Conservation (phyloP, 768 basidiomycete species). For the Pluteus cervinus region DNA sequence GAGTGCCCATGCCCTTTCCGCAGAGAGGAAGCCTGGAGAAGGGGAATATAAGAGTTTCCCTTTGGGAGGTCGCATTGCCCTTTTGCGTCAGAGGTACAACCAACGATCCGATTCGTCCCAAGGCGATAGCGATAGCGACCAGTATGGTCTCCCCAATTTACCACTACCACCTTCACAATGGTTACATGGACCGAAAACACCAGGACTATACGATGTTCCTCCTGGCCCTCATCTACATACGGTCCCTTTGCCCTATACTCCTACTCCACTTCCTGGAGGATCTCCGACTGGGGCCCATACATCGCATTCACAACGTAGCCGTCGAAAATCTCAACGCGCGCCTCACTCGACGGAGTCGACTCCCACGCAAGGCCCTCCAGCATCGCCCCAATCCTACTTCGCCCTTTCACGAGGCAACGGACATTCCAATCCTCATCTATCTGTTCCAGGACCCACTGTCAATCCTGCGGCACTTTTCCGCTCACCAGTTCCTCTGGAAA, state of each 20-base stretch:
- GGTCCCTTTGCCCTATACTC: slow-evolving; percentile 45
- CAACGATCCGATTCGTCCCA: too few relatives aligned
- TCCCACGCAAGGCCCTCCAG: too few relatives aligned
- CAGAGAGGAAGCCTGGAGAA: slow-evolving; percentile 33
- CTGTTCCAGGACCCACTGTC: too few relatives aligned
- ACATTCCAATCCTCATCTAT: too few relatives aligned
- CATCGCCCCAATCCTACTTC: too few relatives aligned
- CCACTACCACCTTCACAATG: slow-evolving; percentile 16
- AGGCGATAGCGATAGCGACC: slow-evolving; percentile 11
- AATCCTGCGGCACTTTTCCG: slow-evolving; percentile 52
- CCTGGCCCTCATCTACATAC: slow-evolving; percentile 48
- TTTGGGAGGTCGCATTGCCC: slow-evolving; percentile 81
- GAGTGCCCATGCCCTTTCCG: slow-evolving; percentile 16
- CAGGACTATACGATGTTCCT: slow-evolving; percentile 56
- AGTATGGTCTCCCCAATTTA: too few relatives aligned
- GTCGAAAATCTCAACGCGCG: too few relatives aligned
- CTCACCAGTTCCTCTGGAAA: slow-evolving; percentile 51
- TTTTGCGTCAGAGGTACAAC: slow-evolving; percentile 74
- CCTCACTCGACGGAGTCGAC: too few relatives aligned
- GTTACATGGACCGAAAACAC: slow-evolving; percentile 54
- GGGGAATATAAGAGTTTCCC: slow-evolving; percentile 81
- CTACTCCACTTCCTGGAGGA: slow-evolving; percentile 22
- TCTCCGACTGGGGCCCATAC: slow-evolving; percentile 35
- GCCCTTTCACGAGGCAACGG: too few relatives aligned
- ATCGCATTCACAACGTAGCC: too few relatives aligned